Evolutionary conservation across 768 basidiomycete species (phyloP).

Genomic region (Boletellus emodensis): DNA sequence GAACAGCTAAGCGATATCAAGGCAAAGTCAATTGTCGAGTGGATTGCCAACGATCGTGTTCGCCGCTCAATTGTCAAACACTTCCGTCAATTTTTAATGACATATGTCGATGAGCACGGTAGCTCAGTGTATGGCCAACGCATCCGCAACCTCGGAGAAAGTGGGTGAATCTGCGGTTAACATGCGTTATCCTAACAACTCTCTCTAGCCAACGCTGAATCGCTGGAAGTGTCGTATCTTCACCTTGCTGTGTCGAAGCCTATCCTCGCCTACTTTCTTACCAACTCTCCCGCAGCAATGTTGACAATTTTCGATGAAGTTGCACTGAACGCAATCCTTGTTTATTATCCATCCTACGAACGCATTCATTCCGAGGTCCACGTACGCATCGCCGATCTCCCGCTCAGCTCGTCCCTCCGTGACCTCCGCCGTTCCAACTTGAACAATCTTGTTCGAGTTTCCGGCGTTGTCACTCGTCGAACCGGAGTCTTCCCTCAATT

Average conservation of each 20-base stretch:
- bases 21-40: slow-evolving; percentile 94
- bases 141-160: slow-evolving; percentile 91
- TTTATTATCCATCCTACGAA: slow-evolving; percentile 94
- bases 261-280: slow-evolving; percentile 95
- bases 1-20: slow-evolving; percentile 98
- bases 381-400: slow-evolving; percentile 93
- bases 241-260: slow-evolving; percentile 91
- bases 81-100: slow-evolving; percentile 94
- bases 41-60: slow-evolving; percentile 93
- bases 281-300: slow-evolving; percentile 91
- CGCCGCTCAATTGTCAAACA: slow-evolving; percentile 86
- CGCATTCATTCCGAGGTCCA: slow-evolving; percentile 98
- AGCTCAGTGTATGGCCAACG: slow-evolving; percentile 92
- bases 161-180: slow-evolving; percentile 43
- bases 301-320: slow-evolving; percentile 93
- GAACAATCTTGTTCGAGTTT: slow-evolving; percentile 92
- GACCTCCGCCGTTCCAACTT: slow-evolving; percentile 90
- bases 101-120: slow-evolving; percentile 89
- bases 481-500: slow-evolving; percentile 98
- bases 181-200: slow-evolving; percentile 10
- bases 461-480: slow-evolving; percentile 92
- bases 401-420: slow-evolving; percentile 83
- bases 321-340: slow-evolving; percentile 87
- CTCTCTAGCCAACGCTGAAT: slow-evolving; percentile 85
- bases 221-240: slow-evolving; percentile 95